Percentiles rank a stretch among this genome's conserved stretches.
Conservation (phyloP, 495 filamentous ascomycete genomes). For the Tuber microsphaerosporum region DNA sequence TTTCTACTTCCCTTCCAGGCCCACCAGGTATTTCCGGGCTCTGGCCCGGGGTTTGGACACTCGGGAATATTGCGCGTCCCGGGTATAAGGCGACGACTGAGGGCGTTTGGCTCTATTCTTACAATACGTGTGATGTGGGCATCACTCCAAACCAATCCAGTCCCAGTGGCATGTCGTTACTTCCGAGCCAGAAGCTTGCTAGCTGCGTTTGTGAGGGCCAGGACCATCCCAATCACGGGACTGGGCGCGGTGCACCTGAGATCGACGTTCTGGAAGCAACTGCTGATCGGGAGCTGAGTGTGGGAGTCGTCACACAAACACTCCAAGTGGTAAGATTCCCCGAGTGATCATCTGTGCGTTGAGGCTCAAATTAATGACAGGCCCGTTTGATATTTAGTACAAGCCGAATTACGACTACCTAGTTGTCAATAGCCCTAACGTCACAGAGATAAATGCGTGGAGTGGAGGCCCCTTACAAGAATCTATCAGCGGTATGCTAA, state of each 20-base stretch:
- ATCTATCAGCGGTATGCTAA: constrained; percentile 57
- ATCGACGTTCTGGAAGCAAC: constrained; percentile 74
- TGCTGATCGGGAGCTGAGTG: constrained; percentile 51
- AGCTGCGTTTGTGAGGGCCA: constrained; percentile 61
- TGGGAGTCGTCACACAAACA: constrained; percentile 64
- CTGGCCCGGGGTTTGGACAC: constrained; percentile 78
- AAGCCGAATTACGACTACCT: constrained; percentile 62
- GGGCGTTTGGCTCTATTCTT: constrained; percentile 74
- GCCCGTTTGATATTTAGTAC: constrained; percentile 46
- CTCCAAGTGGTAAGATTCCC: constrained; percentile 62
- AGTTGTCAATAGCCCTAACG: constrained; percentile 53
- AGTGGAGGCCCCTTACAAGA: constrained; percentile 67
- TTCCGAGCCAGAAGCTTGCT: constrained; percentile 67
- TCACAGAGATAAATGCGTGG: constrained; percentile 61
- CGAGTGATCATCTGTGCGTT: not conserved
- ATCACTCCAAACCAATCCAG: constrained; percentile 72
- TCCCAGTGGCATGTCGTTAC: constrained; percentile 57
- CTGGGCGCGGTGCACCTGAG: constrained; percentile 65
- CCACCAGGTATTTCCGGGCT: constrained; percentile 61
- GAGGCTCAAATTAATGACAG: constrained; percentile 16
- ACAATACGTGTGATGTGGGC: constrained; percentile 66
- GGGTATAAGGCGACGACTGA: constrained; percentile 65
- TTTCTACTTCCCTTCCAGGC: constrained; percentile 67
- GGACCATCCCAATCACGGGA: constrained; percentile 65
- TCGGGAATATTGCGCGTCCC: constrained; percentile 65